Evolutionary conservation across 148 eudicot genomes (phyloP), one percentile per base, ranked within the genome.

Genomic region (Vaccinium myrtillus): DNA sequence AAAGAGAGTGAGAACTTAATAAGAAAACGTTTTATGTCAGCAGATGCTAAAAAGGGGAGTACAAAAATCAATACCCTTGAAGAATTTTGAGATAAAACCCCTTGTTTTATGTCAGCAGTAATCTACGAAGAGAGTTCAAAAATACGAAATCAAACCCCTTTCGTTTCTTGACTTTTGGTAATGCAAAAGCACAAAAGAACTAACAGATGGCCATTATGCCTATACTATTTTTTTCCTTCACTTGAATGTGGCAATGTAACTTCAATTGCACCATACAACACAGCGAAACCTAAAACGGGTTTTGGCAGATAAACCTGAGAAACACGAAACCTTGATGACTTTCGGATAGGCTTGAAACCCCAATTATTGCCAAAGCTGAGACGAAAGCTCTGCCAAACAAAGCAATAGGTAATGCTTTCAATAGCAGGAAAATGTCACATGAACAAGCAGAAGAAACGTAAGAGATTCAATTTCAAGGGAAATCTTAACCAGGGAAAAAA

Each of bases 241-340:
- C 13, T 53, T 53, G 55, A 53, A 9, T 53, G 55, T 53, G 55
- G 55, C 14, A 53, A 53, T 43, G 46, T 43, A 43, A 43, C 46
- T 43, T 43, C 46, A 43, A 43, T 43, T 43, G 46, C 46, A 36
- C 39, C 39, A 36, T 36, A 36, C 4, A 36, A 36, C 39, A 36
- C 39, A 65, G 36, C 5, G 30, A 67, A 63, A 46, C 53, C 12
- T 46, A 30, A 8, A 30, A 39, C 27, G 55, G 39, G 13, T 51
- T 51, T 21, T 9, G 54, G 1, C 19, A 61, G 69, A n/a, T 18
- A 46, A 79, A 88, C 89, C 89, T 87, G 83, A 50, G 84, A 83
- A 83, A 54, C 61, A 54, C 83, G 73, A 56, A 56, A 76, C 50
- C 79, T 87, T 36, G 81, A 73, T 67, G 81, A 61, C 75, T 76